phyloP scores from a whole-genome alignment of 1,139 yeast genomes.

The Nakaseomyces uthaithaninus region DNA sequence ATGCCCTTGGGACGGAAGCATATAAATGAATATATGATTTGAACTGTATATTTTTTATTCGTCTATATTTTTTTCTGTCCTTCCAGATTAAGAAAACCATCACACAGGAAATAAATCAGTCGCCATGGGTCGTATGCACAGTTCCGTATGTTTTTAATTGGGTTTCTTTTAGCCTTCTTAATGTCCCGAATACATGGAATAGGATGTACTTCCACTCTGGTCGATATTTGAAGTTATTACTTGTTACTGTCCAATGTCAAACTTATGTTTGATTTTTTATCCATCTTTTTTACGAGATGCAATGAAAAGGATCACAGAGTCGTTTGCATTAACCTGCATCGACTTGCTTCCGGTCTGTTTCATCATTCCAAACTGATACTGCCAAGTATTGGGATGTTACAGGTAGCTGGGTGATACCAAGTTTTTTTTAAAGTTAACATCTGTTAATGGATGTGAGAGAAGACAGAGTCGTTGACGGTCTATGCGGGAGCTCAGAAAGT shows the following conservation, averaged over 20 bases:
- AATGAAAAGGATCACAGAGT: constrained; percentile 10
- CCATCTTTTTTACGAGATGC: constrained; percentile 26
- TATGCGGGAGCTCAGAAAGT: not conserved
- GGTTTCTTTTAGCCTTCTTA: not conserved
- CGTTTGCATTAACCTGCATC: too few relatives aligned
- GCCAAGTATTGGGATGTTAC: constrained; percentile 18
- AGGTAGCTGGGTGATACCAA: constrained; percentile 32
- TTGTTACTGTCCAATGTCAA: too few relatives aligned
- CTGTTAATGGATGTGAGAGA: not conserved
- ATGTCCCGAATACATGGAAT: not conserved
- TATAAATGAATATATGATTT: too few relatives aligned
- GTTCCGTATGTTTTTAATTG: constrained; percentile 49
- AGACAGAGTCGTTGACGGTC: not conserved
- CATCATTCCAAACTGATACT: constrained; percentile 12
- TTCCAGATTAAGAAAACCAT: constrained; percentile 15
- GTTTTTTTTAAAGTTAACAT: constrained; percentile 6
- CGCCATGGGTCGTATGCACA: constrained; percentile 78
- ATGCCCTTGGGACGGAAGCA: too few relatives aligned
- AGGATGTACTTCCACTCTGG: not conserved
- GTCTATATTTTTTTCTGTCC: too few relatives aligned
- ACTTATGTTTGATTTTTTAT: constrained; percentile 11
- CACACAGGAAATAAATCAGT: constrained; percentile 32
- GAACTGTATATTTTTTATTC: too few relatives aligned
- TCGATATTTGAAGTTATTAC: too few relatives aligned
- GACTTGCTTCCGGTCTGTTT: constrained; percentile 29